Evolutionary conservation across 1,284 basidiomycete species (phyloP).

Genomic region (Moesziomyces sp.): DNA sequence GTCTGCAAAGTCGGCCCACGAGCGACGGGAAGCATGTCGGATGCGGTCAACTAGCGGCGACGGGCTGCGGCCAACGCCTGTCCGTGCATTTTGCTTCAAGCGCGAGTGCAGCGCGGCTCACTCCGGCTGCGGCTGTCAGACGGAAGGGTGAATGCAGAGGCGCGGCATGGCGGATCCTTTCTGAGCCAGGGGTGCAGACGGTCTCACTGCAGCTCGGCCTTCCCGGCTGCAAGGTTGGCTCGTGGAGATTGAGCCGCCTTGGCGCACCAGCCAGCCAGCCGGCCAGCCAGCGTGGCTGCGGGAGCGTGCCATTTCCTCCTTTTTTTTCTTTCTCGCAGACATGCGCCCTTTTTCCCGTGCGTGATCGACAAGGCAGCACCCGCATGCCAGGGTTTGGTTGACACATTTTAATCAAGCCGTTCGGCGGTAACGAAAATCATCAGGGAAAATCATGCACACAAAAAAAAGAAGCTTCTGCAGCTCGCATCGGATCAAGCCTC

Average conservation of each 20-base stretch:
- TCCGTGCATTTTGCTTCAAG: neutral
- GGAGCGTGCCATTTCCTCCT: too few relatives aligned
- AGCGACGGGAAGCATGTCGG: neutral
- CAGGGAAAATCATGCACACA: conserved; percentile 6
- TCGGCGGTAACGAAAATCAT: neutral
- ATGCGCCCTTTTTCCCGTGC: conserved; percentile 4
- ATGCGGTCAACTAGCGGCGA: neutral
- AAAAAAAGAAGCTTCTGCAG: conserved; percentile 2
- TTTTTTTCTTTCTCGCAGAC: neutral
- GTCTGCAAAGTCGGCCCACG: too few relatives aligned
- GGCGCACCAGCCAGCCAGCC: too few relatives aligned
- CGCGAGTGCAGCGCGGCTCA: too few relatives aligned
- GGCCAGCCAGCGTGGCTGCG: too few relatives aligned
- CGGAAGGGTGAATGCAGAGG: neutral
- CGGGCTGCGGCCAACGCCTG: neutral
- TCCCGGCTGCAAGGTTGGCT: neutral
- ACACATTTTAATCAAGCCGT: conserved; percentile 4
- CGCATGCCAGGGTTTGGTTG: conserved; percentile 7
- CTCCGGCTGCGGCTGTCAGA: neutral
- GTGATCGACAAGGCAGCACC: conserved; percentile 10
- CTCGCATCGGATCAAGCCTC: neutral
- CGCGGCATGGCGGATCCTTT: neutral
- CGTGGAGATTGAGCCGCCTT: neutral
- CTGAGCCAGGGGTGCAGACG: neutral
- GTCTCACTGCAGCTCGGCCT: neutral